These are phyloP conservation scores for Auricularia heimuer DNA, from an alignment of 768 basidiomycete genomes.

Conservation along the genomic window DNA sequence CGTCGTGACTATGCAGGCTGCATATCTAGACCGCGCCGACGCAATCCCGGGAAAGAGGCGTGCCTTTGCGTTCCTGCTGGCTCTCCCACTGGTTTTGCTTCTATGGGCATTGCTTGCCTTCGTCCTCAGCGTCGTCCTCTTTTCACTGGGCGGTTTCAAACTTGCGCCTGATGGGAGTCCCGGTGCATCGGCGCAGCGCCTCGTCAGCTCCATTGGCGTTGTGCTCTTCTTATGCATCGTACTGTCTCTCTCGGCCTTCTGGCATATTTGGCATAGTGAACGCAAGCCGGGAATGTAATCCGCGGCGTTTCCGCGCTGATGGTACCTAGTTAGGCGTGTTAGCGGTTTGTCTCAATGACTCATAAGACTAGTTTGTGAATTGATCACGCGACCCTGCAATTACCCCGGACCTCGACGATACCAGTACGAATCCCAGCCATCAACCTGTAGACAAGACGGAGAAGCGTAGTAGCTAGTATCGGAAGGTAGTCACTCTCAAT, in stretches of 20 bases:
- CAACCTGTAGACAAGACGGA: too few species aligned
- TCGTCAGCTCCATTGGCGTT: neutral
- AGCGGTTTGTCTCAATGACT: too few species aligned
- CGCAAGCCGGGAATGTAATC: too few species aligned
- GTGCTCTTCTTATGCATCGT: neutral
- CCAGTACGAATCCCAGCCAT: too few species aligned
- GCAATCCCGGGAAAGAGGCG: neutral
- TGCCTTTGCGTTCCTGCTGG: neutral
- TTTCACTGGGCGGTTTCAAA: neutral
- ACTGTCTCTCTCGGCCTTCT: neutral
- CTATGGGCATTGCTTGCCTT: neutral
- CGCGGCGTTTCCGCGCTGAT: too few species aligned
- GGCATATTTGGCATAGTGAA: neutral
- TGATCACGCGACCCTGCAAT: too few species aligned
- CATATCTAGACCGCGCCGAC: neutral
- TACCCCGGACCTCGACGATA: too few species aligned
- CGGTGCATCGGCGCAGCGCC: neutral
- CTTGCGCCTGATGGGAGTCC: neutral
- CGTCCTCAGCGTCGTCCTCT: neutral
- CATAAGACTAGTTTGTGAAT: too few species aligned
- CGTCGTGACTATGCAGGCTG: neutral
- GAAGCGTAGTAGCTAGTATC: too few species aligned
- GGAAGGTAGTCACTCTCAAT: too few species aligned
- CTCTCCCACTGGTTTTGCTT: neutral
- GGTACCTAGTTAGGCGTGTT: too few species aligned